phyloP scores from a whole-genome alignment of 1,139 yeast genomes.

The Yamadazyma triangularis region DNA sequence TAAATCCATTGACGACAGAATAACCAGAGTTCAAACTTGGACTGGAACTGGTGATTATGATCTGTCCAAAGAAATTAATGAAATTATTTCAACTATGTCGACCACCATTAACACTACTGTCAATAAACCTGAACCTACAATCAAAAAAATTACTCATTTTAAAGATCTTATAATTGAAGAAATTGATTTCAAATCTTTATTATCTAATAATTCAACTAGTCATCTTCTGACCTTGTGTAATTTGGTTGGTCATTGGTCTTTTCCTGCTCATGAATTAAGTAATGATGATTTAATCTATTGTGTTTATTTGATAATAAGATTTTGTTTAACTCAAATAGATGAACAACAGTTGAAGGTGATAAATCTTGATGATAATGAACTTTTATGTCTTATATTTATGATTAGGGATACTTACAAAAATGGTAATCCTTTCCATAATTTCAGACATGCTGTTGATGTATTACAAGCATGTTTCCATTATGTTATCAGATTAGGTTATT shows the following conservation, averaged over 20 bases:
- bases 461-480: constrained; percentile 82
- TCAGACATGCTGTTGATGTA: constrained; percentile 93
- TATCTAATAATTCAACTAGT: constrained; percentile 19
- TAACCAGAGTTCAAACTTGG: constrained; percentile 53
- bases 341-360: constrained; percentile 13
- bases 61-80: constrained; percentile 14
- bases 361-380: constrained; percentile 29
- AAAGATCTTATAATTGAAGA: constrained; percentile 29
- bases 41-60: constrained; percentile 36
- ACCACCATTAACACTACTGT: constrained; percentile 21
- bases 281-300: constrained; percentile 66
- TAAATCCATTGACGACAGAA: constrained; percentile 30
- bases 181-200: constrained; percentile 34
- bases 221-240: constrained; percentile 31
- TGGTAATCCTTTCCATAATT: constrained; percentile 90
- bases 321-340: constrained; percentile 36
- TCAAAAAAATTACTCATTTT: constrained; percentile 18
- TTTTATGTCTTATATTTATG: constrained; percentile 56
- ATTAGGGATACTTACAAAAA: constrained; percentile 74
- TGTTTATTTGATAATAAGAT: constrained; percentile 51
- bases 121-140: constrained; percentile 20
- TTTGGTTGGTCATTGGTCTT: constrained; percentile 48
- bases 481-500: constrained; percentile 43
- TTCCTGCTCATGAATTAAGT: constrained; percentile 65
- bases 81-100: constrained; percentile 33